Conservation (phyloP, 2,329 filamentous ascomycete genomes). For the Metarhizium rileyi region DNA sequence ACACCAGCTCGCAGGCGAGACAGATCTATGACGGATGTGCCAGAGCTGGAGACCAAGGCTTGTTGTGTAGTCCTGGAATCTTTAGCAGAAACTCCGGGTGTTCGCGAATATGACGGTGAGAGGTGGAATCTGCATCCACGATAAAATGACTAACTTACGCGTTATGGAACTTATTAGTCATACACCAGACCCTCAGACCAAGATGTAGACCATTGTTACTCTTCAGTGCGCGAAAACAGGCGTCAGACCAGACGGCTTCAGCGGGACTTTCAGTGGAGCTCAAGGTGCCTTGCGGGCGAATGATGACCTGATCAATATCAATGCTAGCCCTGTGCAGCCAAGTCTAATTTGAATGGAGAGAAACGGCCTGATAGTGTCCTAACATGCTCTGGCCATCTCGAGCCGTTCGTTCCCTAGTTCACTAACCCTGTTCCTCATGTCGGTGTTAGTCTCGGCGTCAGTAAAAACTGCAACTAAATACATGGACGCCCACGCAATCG, state of each 20-base stretch:
- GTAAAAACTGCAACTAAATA: not conserved
- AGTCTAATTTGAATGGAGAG: not conserved
- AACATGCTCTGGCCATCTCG: not conserved
- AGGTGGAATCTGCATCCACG: not conserved
- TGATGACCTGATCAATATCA: not conserved
- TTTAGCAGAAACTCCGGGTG: not conserved
- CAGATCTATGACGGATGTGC: not conserved
- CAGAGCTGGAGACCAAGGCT: not conserved
- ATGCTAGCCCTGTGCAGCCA: not conserved
- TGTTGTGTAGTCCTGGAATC: not conserved
- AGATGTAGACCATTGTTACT: no score
- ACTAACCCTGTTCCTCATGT: not conserved
- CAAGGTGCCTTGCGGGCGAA: not conserved
- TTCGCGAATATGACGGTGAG: not conserved
- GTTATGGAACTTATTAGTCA: not conserved
- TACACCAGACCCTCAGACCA: no score
- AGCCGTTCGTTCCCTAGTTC: not conserved
- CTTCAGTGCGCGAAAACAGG: no score
- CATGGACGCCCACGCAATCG: not conserved
- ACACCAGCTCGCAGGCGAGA: not conserved
- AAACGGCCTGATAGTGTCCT: not conserved
- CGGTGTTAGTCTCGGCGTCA: not conserved
- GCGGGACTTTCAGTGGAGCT: constrained; percentile 1
- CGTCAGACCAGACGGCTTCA: not conserved
- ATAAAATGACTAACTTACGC: not conserved